Conservation (phyloP, 371 early-diverging fungal genomes). For the Batkoa obscura region DNA sequence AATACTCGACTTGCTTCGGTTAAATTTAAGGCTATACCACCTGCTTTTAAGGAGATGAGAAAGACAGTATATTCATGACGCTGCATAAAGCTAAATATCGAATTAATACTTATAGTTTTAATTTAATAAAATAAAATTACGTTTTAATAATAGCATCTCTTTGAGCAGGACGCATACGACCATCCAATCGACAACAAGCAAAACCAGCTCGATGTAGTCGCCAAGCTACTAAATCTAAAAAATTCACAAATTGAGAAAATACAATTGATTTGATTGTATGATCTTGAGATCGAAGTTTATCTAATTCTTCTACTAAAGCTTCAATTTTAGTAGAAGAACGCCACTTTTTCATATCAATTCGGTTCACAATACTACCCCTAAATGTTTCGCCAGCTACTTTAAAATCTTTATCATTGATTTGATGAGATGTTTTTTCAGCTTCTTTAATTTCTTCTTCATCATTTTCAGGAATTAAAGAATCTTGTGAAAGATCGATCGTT, state of each 20-base stretch:
- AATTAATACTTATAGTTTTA: neutral
- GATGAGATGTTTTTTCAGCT: neutral
- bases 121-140: slow-evolving; percentile 8
- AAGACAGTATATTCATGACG: slow-evolving; percentile 74
- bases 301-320: slow-evolving; percentile 81
- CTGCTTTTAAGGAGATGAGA: slow-evolving; percentile 81
- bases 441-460: slow-evolving; percentile 17
- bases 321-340: slow-evolving; percentile 74
- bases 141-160: slow-evolving; percentile 54
- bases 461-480: slow-evolving; percentile 8
- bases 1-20: slow-evolving; percentile 89
- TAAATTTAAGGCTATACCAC: slow-evolving; percentile 89
- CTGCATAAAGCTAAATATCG: slow-evolving; percentile 46
- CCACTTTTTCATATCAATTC: slow-evolving; percentile 77
- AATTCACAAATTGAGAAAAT: slow-evolving; percentile 84
- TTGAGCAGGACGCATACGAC: slow-evolving; percentile 72
- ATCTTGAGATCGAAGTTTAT: slow-evolving; percentile 49
- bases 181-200: slow-evolving; percentile 81
- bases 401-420: slow-evolving; percentile 5
- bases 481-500: slow-evolving; percentile 66
- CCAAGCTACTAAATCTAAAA: slow-evolving; percentile 87
- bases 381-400: slow-evolving; percentile 16
- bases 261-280: slow-evolving; percentile 66
- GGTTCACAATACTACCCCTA: slow-evolving; percentile 69
- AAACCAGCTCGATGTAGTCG: slow-evolving; percentile 86